Conservation (phyloP, 805 yeast genomes). For the Candida nemodendra region DNA sequence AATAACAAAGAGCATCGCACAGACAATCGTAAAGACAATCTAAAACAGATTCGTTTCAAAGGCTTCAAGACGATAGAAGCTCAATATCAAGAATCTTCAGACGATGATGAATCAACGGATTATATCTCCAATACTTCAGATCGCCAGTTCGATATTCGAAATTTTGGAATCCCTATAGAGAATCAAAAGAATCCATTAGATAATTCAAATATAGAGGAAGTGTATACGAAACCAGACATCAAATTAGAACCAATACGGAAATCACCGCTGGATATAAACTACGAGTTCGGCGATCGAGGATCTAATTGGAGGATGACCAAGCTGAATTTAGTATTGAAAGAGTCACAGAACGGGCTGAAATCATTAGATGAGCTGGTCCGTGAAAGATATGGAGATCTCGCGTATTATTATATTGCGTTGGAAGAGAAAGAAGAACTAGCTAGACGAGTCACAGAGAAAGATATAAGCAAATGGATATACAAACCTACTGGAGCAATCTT, state of each 20-base stretch:
- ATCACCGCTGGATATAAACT: conserved; percentile 22
- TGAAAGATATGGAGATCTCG: conserved; percentile 29
- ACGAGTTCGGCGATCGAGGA: conserved; percentile 38
- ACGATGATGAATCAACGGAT: conserved; percentile 23
- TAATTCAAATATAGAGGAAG: no score
- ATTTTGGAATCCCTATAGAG: no score
- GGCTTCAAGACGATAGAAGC: conserved; percentile 24
- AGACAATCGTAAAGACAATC: no score
- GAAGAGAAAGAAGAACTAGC: conserved; percentile 34
- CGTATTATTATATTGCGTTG: conserved; percentile 31
- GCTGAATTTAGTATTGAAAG: conserved; percentile 23
- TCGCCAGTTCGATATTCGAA: no score
- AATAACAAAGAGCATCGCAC: no score
- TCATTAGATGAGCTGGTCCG: conserved; percentile 28
- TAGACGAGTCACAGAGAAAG: conserved; percentile 14
- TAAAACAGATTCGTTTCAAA: conserved; percentile 10
- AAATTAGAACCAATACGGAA: not conserved
- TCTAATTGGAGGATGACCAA: conserved; percentile 40
- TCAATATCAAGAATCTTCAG: conserved; percentile 25
- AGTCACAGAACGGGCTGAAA: conserved; percentile 18
- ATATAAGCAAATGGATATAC: conserved; percentile 18
- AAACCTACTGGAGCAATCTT: conserved; percentile 29
- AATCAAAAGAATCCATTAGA: no score
- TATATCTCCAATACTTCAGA: no score
- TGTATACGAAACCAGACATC: no score